Evolutionary conservation across 345 rosid species (phyloP), one percentile per base, ranked within the genome.

Genomic region (Melaleuca quinquenervia): DNA sequence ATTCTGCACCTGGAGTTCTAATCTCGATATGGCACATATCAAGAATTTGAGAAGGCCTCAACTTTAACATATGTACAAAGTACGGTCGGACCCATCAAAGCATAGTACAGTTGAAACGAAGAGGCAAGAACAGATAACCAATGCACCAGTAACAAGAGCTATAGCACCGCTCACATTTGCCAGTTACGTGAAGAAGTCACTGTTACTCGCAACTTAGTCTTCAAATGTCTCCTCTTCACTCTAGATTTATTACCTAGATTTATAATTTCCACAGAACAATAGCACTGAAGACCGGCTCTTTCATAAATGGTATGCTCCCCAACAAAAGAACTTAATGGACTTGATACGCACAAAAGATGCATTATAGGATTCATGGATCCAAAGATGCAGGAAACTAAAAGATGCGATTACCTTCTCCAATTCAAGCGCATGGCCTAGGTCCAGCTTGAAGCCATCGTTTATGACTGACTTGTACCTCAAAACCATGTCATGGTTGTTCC

Each of bases 371-470:
- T 36, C 1, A 70, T 27, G 84, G 84, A 82, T 82, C 53, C 53
- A 82, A n/a, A 29, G 56, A 52, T 29, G 27, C 27, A 2, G 36
- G 2, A 45, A 74, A 22, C 6, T 9, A 50, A 56, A 70, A 53
- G 26, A 32, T 80, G 55, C 0, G 24, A 49, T 27, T 85, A 97
- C 99, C 99, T 97, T 96, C 82, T 97, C 99, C 18, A 95, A 90
- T 1, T 94, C 87, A 52, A 97, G 97, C 48, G 95, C 99, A 87
- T 48, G 92, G 11, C 91, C 94, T 55, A 97, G 90, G 89, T 97
- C 97, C 85, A 95, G 89, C 90, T 92, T 91, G 82, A 93, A 60
- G 70, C 99, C 99, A 78, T 95, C 99, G 70, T 96, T 95, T 84
- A 97, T 90, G 70, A 95, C 94, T 6, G 97, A 86, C 85, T 97